Evolutionary conservation across 2,329 filamentous ascomycete genomes (phyloP), one percentile per base, ranked within the genome.

Genomic region (Exophiala aquamarina): DNA sequence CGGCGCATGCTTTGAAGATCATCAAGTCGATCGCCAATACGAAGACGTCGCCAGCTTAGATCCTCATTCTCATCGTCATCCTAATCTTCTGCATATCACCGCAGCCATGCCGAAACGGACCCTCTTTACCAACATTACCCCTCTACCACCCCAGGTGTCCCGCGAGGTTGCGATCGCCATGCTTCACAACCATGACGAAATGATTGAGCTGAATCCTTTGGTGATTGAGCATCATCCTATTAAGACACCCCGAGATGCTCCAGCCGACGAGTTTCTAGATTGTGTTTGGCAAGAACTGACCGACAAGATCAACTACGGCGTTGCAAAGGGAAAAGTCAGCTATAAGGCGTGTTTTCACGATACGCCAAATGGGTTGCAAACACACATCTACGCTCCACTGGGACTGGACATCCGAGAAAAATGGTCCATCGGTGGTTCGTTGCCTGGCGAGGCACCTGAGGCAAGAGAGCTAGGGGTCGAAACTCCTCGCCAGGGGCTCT

Each of bases 191-290:
- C 89, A 94, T 68, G 66, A 77, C 40, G 83, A 83, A 59, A 94
- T 95, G 84, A 94, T 95, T 61, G 85, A 92, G 63, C 74, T 95
- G 47, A 95, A 94, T 66, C 89, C 89, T 1, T 76, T 94, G 38
- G 85, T 95, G 45, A 81, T 86, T 53, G 82, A 86, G 51, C 79
- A 87, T 47, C 78, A 83, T 57, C 75, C 75, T 23, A 88, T 88
- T 66, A 75, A 79, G 37, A 76, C 87, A 2, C 88, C 89, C 0
- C 61, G 75, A 18, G 78, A 83, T 61, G 83, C 86, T 10, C 73
- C 79, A 0, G 70, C 81, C 13, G 87, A 93, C 58, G 89, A 95
- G 70, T 79, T 76, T 50, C 47, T 59, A 23, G 72, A 80, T 53
- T 86, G 83, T 57, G 72, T 72, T 14, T 95, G 90, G 90, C 94